A percentile compares a stretch with the other conserved stretches of the same genome.
phyloP scores from a whole-genome alignment of 75 land plant species.

The Azolla pinnata region DNA sequence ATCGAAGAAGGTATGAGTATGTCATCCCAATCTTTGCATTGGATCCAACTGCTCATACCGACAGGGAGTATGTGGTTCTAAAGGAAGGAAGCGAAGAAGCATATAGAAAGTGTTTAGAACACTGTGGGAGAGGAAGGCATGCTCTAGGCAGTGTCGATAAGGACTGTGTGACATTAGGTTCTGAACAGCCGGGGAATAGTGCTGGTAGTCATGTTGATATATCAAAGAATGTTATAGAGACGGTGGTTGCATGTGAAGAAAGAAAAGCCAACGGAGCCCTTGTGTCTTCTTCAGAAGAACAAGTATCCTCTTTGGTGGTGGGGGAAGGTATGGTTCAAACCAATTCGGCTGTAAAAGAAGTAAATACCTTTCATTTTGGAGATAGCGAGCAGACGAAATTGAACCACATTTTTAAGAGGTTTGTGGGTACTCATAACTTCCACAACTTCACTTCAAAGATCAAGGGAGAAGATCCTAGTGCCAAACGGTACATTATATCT shows the following conservation, averaged over 20 bases:
- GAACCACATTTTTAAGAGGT: constrained; percentile 44
- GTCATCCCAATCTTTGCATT: constrained; percentile 80
- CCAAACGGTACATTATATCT: constrained; percentile 67
- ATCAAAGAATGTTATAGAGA: background rate
- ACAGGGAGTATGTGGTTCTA: constrained; percentile 59
- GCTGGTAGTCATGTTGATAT: background rate
- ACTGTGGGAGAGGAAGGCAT: constrained; percentile 64
- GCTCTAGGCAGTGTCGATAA: constrained; percentile 40
- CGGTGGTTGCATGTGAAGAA: too few relatives aligned
- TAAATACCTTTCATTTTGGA: constrained; percentile 45
- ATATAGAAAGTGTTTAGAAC: constrained; percentile 51
- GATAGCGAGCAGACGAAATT: constrained; percentile 54
- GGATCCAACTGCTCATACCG: constrained; percentile 56
- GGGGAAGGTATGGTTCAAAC: background rate
- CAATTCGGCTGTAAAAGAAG: background rate
- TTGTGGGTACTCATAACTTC: constrained; percentile 83
- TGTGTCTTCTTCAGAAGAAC: too few relatives aligned
- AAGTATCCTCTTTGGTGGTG: too few relatives aligned
- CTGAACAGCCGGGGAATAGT: background rate
- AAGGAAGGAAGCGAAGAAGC: constrained; percentile 48
- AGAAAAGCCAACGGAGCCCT: too few relatives aligned
- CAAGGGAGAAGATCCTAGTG: constrained; percentile 84
- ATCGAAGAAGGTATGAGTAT: constrained; percentile 79
- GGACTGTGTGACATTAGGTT: background rate
- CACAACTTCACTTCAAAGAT: constrained; percentile 85